Percentiles rank a stretch among this genome's conserved stretches.
phyloP scores from a whole-genome alignment of 768 basidiomycete species.

The Cubamyces lactineus region DNA sequence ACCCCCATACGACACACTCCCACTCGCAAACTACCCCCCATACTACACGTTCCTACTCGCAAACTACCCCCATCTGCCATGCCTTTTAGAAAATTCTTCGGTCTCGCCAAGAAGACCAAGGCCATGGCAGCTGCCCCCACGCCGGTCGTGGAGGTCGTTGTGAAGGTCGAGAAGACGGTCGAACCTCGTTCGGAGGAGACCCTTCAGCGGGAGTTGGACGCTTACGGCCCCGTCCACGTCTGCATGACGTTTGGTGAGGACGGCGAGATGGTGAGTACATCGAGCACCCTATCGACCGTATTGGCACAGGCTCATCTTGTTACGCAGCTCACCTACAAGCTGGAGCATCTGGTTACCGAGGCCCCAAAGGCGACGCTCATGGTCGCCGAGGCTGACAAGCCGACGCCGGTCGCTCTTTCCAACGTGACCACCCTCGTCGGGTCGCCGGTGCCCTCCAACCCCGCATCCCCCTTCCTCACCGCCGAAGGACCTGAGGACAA shows the following conservation, averaged over 20 bases:
- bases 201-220: conserved; percentile 1
- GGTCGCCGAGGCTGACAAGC: too few relatives aligned
- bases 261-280: conserved; percentile 13
- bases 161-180: background rate
- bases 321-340: background rate
- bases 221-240: conserved; percentile 11
- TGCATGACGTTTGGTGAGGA: conserved; percentile 8
- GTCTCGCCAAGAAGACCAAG: conserved; percentile 5
- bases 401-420: conserved; percentile 2
- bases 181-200: background rate
- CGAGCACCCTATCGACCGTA: background rate
- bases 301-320: background rate
- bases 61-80: background rate
- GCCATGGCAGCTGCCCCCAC: background rate
- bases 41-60: too few relatives aligned
- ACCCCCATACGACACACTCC: background rate
- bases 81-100: conserved; percentile 5
- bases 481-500: background rate
- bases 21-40: too few relatives aligned
- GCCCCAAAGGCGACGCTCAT: too few relatives aligned
- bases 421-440: conserved; percentile 19
- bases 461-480: background rate
- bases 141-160: background rate
- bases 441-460: conserved; percentile 2
- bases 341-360: conserved; percentile 7